Percentiles rank a stretch among this genome's conserved stretches.
phyloP scores from a whole-genome alignment of 2,329 filamentous ascomycete species.

The Colletotrichum zoysiae region DNA sequence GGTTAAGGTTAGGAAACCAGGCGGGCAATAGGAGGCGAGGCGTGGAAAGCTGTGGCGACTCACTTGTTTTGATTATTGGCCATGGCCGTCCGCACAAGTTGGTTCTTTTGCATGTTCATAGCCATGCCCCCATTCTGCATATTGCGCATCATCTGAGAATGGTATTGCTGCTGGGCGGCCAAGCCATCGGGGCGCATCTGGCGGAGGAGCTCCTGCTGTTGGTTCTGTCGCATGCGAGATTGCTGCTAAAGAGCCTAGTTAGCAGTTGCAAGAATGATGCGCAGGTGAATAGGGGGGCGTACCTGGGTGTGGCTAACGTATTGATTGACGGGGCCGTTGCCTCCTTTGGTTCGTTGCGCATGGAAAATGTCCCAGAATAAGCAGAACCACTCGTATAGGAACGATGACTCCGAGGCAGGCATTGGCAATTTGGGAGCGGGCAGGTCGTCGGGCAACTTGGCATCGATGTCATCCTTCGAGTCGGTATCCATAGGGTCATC shows the following conservation, averaged over 20 bases:
- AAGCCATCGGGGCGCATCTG: constrained; percentile 73
- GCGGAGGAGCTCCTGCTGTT: constrained; percentile 82
- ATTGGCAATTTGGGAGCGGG: constrained; percentile 78
- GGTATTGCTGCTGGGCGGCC: constrained; percentile 65
- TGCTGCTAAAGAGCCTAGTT: constrained; percentile 64
- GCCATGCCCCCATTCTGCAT: constrained; percentile 72
- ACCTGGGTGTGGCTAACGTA: constrained; percentile 90
- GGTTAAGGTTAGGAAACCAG: constrained; percentile 34
- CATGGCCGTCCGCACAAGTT: constrained; percentile 80
- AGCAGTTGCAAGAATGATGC: constrained; percentile 26
- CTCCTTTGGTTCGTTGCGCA: constrained; percentile 80
- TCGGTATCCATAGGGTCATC: constrained; percentile 88
- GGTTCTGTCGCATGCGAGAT: constrained; percentile 79
- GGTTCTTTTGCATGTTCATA: constrained; percentile 70
- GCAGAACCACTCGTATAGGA: constrained; percentile 97
- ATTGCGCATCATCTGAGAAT: constrained; percentile 75
- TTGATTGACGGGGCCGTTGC: constrained; percentile 73
- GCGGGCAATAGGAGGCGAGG: not conserved
- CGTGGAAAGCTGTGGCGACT: constrained; percentile 49
- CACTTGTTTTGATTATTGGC: constrained; percentile 82
- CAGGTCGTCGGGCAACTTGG: constrained; percentile 83
- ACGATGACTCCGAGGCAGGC: constrained; percentile 78
- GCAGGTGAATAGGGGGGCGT: constrained; percentile 50
- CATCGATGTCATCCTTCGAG: constrained; percentile 79
- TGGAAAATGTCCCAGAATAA: constrained; percentile 97